Evolutionary conservation across 129 eudicot genomes (phyloP).

Genomic region (Artemisia annua): DNA sequence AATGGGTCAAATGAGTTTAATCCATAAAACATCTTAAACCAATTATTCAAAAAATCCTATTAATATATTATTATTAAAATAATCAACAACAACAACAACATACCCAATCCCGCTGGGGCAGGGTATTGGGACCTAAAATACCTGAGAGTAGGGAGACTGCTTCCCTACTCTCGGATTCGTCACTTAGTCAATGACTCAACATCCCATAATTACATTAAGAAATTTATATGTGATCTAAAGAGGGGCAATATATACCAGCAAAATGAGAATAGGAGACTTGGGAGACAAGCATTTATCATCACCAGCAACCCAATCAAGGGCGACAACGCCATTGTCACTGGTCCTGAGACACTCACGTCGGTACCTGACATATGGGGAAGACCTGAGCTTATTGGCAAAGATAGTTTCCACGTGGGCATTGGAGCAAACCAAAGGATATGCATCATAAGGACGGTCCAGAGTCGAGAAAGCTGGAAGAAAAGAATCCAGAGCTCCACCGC

Average conservation of each 20-base stretch:
- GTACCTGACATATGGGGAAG: conserved; percentile 60
- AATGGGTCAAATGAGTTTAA: too few relatives aligned
- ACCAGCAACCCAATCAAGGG: conserved; percentile 91
- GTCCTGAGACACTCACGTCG: conserved; percentile 78
- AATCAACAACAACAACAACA: too few relatives aligned
- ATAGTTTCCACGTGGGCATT: conserved; percentile 90
- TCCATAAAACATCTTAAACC: too few relatives aligned
- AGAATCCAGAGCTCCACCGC: conserved; percentile 60
- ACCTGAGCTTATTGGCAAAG: conserved; percentile 66
- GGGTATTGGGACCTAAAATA: too few relatives aligned
- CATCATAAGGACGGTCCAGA: conserved; percentile 59
- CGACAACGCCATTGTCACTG: conserved; percentile 63
- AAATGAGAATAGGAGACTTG: conserved; percentile 65
- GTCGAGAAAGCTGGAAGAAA: conserved; percentile 58
- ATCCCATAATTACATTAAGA: too few relatives aligned
- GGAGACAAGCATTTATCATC: conserved; percentile 50
- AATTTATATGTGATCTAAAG: too few relatives aligned
- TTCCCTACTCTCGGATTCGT: too few relatives aligned
- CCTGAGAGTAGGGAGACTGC: too few relatives aligned
- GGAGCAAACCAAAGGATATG: conserved; percentile 56
- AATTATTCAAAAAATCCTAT: too few relatives aligned
- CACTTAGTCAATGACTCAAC: too few relatives aligned
- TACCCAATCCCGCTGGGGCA: too few relatives aligned
- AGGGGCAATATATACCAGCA: conserved; percentile 47
- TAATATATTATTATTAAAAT: too few relatives aligned